Percentiles rank a stretch among this genome's conserved stretches.
Evolutionary conservation across 2,329 filamentous ascomycete genomes (phyloP).

Genomic region (Fusarium decemcellulare): DNA sequence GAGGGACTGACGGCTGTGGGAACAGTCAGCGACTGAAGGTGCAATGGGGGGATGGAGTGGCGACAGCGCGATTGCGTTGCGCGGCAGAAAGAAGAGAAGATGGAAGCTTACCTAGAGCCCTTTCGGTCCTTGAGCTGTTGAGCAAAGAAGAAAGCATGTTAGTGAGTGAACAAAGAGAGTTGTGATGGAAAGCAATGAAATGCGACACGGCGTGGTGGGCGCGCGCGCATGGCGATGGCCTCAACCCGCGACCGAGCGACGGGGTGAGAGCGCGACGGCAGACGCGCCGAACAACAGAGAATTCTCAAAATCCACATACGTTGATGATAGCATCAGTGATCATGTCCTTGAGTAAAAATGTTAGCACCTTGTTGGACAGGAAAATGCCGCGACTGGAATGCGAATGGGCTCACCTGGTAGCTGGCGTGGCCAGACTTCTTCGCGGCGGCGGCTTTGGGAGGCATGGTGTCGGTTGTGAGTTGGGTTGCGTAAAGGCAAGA

Average conservation of each 20-base stretch:
- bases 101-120: slow-evolving; percentile 61
- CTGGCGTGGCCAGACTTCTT: slow-evolving; percentile 69
- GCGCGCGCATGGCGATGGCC: slow-evolving; percentile 37
- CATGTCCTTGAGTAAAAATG: slow-evolving; percentile 65
- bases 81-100: slow-evolving; percentile 7
- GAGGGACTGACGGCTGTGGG: slow-evolving; percentile 67
- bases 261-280: slow-evolving; percentile 41
- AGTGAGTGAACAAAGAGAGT: slow-evolving; percentile 55
- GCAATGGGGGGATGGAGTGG: neutral
- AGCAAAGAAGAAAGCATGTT: slow-evolving; percentile 52
- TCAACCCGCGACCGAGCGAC: slow-evolving; percentile 40
- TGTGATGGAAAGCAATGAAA: slow-evolving; percentile 27
- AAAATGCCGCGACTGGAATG: slow-evolving; percentile 14
- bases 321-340: slow-evolving; percentile 73
- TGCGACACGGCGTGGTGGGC: slow-evolving; percentile 16
- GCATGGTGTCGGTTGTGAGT: slow-evolving; percentile 61
- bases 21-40: slow-evolving; percentile 28
- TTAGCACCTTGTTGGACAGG: slow-evolving; percentile 14
- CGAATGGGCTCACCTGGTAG: slow-evolving; percentile 68
- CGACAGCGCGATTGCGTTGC: slow-evolving; percentile 26
- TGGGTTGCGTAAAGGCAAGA: slow-evolving; percentile 37
- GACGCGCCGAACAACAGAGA: slow-evolving; percentile 55
- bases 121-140: slow-evolving; percentile 74
- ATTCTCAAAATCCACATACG: slow-evolving; percentile 60
- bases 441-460: slow-evolving; percentile 70